phyloP scores from a whole-genome alignment of 1,284 basidiomycete genomes.

The Sporisorium scitamineum region DNA sequence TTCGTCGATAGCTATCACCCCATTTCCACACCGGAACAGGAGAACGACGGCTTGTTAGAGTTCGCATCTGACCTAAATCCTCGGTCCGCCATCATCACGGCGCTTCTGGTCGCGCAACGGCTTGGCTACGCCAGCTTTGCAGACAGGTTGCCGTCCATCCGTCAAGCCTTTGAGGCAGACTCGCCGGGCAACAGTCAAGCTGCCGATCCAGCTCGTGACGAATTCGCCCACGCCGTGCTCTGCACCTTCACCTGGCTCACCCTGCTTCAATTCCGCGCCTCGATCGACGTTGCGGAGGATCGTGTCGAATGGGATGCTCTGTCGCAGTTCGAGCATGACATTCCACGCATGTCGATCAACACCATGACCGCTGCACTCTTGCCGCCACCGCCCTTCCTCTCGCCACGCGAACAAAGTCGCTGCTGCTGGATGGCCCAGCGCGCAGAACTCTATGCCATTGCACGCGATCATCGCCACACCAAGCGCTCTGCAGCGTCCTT shows the following conservation, averaged over 20 bases:
- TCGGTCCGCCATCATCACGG: conserved; percentile 39
- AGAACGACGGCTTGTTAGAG: conserved; percentile 39
- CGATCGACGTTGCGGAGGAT: conserved; percentile 48
- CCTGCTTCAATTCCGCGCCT: conserved; percentile 36
- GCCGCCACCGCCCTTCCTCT: conserved; percentile 34
- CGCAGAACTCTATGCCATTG: conserved; percentile 36
- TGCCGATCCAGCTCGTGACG: conserved; percentile 23
- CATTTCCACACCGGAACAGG: conserved; percentile 27
- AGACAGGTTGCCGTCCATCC: conserved; percentile 24
- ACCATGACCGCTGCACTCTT: conserved; percentile 22
- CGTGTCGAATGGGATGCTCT: conserved; percentile 44
- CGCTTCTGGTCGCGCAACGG: conserved; percentile 27
- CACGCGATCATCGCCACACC: conserved; percentile 38
- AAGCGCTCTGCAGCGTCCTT: conserved; percentile 32
- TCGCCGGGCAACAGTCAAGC: conserved; percentile 10
- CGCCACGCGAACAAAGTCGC: conserved; percentile 43
- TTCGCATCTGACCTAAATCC: conserved; percentile 45
- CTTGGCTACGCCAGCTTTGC: conserved; percentile 37
- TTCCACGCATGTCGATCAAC: conserved; percentile 20
- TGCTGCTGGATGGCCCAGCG: conserved; percentile 52
- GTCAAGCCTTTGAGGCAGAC: conserved; percentile 24
- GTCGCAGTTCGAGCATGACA: conserved; percentile 34
- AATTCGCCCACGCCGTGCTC: conserved; percentile 41
- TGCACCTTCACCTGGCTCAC: conserved; percentile 47
- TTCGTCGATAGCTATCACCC: conserved; percentile 26